Evolutionary conservation across 1,284 basidiomycete genomes (phyloP).

Genomic region (Pseudozyma sp.): DNA sequence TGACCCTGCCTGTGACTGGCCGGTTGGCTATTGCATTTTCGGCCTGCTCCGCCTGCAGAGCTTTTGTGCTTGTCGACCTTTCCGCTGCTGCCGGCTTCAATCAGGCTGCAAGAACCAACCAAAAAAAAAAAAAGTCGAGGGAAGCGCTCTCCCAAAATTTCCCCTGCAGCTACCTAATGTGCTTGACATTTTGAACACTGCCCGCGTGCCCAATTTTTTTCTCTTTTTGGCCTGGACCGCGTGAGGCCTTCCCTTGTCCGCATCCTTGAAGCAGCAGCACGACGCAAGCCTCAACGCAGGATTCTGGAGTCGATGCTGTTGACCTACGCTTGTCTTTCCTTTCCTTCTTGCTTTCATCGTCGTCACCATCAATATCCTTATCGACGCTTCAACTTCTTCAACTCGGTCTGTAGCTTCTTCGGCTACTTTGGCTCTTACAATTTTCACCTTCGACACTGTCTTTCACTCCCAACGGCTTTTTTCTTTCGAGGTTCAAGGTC

Average conservation of each 20-base stretch:
- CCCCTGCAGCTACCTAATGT: slow-evolving; percentile 10
- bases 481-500: background rate
- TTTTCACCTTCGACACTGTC: slow-evolving; percentile 13
- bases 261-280: too few relatives aligned
- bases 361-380: slow-evolving; percentile 16
- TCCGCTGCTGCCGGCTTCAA: slow-evolving; percentile 1
- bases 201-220: slow-evolving; percentile 13
- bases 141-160: slow-evolving; percentile 19
- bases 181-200: background rate
- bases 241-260: background rate
- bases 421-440: background rate
- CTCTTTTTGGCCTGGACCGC: slow-evolving; percentile 9
- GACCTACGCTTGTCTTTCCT: background rate
- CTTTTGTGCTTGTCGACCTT: too few relatives aligned
- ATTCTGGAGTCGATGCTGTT: slow-evolving; percentile 4
- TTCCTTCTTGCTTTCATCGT: slow-evolving; percentile 3
- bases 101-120: background rate
- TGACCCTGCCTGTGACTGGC: background rate
- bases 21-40: background rate
- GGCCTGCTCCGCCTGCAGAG: background rate
- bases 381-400: background rate
- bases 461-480: slow-evolving; percentile 6
- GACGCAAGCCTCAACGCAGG: too few relatives aligned
- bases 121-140: slow-evolving; percentile 17
- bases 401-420: background rate